phyloP scores from a whole-genome alignment of 768 basidiomycete genomes.

The Cystoderma amianthinum region DNA sequence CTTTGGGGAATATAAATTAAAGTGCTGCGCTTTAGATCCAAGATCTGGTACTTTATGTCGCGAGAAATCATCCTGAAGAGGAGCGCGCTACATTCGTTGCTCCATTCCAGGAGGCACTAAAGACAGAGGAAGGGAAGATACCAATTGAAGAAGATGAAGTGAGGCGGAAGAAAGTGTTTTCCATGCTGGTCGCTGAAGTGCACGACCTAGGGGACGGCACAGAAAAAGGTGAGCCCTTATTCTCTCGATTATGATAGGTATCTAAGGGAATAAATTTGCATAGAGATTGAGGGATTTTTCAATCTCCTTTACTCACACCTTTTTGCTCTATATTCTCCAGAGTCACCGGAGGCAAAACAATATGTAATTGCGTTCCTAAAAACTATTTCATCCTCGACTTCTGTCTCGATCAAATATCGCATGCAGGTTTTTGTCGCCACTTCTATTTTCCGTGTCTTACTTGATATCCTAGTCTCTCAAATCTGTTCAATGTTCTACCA shows the following conservation, averaged over 20 bases:
- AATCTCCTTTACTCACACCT: slow-evolving; percentile 75
- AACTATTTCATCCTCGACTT: slow-evolving; percentile 46
- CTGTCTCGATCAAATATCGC: slow-evolving; percentile 64
- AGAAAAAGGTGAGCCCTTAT: slow-evolving; percentile 51
- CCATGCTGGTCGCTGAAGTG: slow-evolving; percentile 52
- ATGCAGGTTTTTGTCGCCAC: slow-evolving; percentile 40
- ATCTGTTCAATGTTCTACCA: slow-evolving; percentile 74
- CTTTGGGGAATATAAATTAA: neutral
- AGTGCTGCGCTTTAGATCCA: slow-evolving; percentile 42
- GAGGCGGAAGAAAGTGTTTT: slow-evolving; percentile 48
- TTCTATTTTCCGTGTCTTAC: slow-evolving; percentile 5
- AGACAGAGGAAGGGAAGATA: slow-evolving; percentile 41
- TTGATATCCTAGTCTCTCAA: slow-evolving; percentile 51
- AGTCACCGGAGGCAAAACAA: slow-evolving; percentile 48
- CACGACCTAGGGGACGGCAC: slow-evolving; percentile 70
- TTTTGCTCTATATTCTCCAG: slow-evolving; percentile 47
- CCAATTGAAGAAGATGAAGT: slow-evolving; percentile 48
- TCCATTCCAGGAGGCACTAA: slow-evolving; percentile 59
- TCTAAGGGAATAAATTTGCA: slow-evolving; percentile 1
- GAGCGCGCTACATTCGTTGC: slow-evolving; percentile 55
- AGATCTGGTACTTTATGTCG: slow-evolving; percentile 73
- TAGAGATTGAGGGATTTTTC: slow-evolving; percentile 86
- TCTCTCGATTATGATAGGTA: neutral
- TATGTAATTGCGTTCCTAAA: slow-evolving; percentile 43
- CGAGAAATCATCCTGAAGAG: slow-evolving; percentile 60